These are phyloP conservation scores for Scheffersomyces titani DNA, from an alignment of 1,139 yeast genomes.

Conservation along the genomic window DNA sequence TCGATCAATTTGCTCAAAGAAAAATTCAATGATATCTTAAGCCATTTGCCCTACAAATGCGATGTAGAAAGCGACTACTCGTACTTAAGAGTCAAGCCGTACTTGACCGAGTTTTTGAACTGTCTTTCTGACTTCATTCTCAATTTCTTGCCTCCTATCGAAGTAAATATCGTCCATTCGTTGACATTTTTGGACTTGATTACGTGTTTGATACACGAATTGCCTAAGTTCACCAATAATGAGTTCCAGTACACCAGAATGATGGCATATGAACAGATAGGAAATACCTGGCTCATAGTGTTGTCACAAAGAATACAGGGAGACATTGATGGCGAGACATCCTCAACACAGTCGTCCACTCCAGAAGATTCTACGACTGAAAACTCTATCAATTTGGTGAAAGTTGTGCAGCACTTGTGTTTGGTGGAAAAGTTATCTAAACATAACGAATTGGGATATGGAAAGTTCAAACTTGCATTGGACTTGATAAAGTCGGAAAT, in stretches of 20 bases:
- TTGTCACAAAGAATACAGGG: constrained; percentile 40
- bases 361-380: constrained; percentile 16
- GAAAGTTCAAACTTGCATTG: constrained; percentile 48
- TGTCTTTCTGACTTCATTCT: constrained; percentile 80
- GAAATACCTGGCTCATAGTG: constrained; percentile 72
- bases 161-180: constrained; percentile 55
- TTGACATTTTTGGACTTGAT: constrained; percentile 69
- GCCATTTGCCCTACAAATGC: constrained; percentile 72
- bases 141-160: constrained; percentile 79
- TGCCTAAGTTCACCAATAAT: constrained; percentile 72
- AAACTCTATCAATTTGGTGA: constrained; percentile 27
- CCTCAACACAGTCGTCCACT: constrained; percentile 1
- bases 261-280: constrained; percentile 78
- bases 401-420: constrained; percentile 34
- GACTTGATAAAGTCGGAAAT: constrained; percentile 47
- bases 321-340: constrained; percentile 9
- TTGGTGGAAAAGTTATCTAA: constrained; percentile 49
- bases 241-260: constrained; percentile 73
- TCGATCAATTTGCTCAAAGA: constrained; percentile 51
- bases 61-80: constrained; percentile 79
- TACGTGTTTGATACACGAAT: constrained; percentile 60
- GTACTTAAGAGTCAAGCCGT: constrained; percentile 77
- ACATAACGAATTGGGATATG: constrained; percentile 61
- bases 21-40: constrained; percentile 48
- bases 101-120: constrained; percentile 71